phyloP scores from a whole-genome alignment of 352 stramenopile species.

The Blastocystis hominis region DNA sequence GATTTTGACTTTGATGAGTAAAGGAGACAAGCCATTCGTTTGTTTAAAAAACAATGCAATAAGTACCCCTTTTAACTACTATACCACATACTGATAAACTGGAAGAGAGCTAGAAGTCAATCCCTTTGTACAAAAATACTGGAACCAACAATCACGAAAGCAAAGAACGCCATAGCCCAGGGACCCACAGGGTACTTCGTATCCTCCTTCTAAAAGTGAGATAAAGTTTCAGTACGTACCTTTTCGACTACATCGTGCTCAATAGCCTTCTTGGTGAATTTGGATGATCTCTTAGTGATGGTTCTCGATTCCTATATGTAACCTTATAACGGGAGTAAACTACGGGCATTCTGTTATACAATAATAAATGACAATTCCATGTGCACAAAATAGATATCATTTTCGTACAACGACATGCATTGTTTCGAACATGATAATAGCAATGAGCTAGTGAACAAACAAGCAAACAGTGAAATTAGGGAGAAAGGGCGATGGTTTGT shows the following conservation, averaged over 20 bases:
- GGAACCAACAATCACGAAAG: conserved; percentile 54
- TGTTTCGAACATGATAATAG: neutral
- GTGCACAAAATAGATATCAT: no score
- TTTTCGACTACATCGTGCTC: neutral
- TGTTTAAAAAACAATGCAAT: neutral
- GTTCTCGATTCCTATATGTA: conserved; percentile 47
- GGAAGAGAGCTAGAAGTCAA: conserved; percentile 39
- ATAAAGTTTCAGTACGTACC: neutral
- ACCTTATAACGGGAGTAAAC: neutral
- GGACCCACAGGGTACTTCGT: conserved; percentile 50
- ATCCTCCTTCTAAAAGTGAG: conserved; percentile 10
- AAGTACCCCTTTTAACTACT: conserved; percentile 14
- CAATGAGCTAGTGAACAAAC: neutral
- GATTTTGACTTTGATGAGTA: neutral
- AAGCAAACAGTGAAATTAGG: neutral
- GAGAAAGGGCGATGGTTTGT: neutral
- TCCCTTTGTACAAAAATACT: neutral
- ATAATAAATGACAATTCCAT: no score
- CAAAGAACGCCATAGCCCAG: conserved; percentile 54
- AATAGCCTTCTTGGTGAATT: conserved; percentile 11
- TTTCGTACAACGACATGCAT: neutral
- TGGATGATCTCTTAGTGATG: conserved; percentile 16
- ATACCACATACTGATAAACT: conserved; percentile 55
- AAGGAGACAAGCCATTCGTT: neutral
- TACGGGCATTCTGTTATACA: neutral